A percentile compares a stretch with the other conserved stretches of the same genome.
Evolutionary conservation across 2,329 filamentous ascomycete genomes (phyloP).

Genomic region (Apiospora marii): DNA sequence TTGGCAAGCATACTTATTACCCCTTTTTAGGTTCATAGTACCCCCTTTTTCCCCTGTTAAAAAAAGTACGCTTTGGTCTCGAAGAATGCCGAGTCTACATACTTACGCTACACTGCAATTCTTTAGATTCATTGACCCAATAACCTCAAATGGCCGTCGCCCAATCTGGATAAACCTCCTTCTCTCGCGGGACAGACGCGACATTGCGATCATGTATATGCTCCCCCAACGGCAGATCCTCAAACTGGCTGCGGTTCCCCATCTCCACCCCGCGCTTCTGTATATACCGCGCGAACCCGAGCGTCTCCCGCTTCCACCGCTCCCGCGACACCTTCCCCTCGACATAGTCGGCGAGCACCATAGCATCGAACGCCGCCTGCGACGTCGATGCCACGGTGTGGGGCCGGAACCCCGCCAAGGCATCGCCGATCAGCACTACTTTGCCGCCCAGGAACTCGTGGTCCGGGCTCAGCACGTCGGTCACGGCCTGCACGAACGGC

Average conservation of each 20-base stretch:
- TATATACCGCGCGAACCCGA: constrained; percentile 45
- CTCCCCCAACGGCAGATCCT: constrained; percentile 41
- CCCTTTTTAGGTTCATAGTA: too few species aligned
- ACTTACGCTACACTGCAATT: not conserved
- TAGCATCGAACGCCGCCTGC: constrained; percentile 48
- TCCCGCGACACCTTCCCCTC: constrained; percentile 40
- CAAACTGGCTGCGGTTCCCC: constrained; percentile 45
- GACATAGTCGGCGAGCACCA: constrained; percentile 45
- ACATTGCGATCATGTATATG: constrained; percentile 45
- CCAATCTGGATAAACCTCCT: constrained; percentile 45
- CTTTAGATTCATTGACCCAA: too few species aligned
- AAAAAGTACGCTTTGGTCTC: too few species aligned
- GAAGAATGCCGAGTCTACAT: rapidly evolving
- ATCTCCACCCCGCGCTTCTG: constrained; percentile 46
- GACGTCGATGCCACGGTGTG: constrained; percentile 53
- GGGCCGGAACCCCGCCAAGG: constrained; percentile 52
- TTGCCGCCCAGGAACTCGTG: constrained; percentile 47
- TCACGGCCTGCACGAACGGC: constrained; percentile 52
- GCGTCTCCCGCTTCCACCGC: constrained; percentile 45
- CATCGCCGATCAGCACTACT: constrained; percentile 53
- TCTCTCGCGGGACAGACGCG: constrained; percentile 41
- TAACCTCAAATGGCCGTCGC: constrained; percentile 28
- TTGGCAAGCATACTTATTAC: too few species aligned
- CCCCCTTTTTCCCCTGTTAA: too few species aligned
- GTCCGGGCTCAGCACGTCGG: constrained; percentile 46